Conservation (phyloP, 108 stramenopile genomes). For the Aurantiochytrium sp. region DNA sequence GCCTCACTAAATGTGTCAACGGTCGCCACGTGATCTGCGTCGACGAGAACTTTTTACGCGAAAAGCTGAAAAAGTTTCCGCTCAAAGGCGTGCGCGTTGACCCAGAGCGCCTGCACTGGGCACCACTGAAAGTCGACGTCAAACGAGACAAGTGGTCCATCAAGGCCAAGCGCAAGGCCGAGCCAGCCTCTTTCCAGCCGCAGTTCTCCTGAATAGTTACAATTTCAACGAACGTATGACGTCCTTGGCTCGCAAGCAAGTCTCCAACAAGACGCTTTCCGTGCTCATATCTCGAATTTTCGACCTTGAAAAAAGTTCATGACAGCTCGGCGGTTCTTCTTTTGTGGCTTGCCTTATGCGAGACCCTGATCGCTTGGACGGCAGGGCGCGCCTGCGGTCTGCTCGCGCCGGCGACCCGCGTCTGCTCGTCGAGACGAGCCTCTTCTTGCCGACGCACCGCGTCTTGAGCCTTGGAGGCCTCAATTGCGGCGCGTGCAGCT, state of each 20-base stretch:
- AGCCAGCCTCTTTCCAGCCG: constrained; percentile 26
- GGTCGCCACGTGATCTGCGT: constrained; percentile 81
- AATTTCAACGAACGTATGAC: no score
- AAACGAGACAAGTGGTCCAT: constrained; percentile 96
- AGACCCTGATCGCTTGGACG: no score
- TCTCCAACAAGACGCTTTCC: no score
- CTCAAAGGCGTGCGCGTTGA: constrained; percentile 63
- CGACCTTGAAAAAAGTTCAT: no score
- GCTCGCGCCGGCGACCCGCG: background rate
- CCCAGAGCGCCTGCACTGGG: constrained; percentile 85
- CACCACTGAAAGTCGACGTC: constrained; percentile 75
- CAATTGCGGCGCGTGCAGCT: background rate
- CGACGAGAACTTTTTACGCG: background rate
- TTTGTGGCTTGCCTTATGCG: no score
- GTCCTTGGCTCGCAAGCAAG: no score
- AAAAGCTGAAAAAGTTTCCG: background rate
- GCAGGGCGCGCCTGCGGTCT: no score
- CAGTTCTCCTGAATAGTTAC: background rate
- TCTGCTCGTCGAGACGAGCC: background rate
- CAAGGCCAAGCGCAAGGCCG: constrained; percentile 72
- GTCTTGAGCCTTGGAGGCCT: background rate
- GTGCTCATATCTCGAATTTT: no score
- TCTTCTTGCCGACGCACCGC: background rate
- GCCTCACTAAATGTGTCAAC: constrained; percentile 94
- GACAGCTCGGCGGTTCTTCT: no score